Percentiles rank a stretch among this genome's conserved stretches.
These are phyloP conservation scores for Acacia crassicarpa DNA, from an alignment of 306 rosid genomes.

Conservation along the genomic window DNA sequence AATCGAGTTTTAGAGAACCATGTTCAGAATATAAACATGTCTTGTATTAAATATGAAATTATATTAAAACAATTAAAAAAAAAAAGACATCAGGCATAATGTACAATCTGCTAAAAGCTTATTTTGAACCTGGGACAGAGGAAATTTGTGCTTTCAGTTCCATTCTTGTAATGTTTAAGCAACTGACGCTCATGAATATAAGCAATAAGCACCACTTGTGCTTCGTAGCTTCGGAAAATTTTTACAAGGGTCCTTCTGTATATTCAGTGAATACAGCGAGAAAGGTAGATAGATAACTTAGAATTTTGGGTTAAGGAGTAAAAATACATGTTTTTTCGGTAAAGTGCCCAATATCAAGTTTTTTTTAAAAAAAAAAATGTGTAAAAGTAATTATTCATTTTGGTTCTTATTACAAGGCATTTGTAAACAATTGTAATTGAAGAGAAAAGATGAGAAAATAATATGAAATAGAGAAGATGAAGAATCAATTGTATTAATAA, in stretches of 20 bases:
- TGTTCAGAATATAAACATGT: constrained; percentile 7
- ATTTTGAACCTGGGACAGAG: constrained; percentile 73
- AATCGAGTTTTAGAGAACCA: no score
- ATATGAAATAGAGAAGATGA: no score
- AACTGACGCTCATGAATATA: constrained; percentile 35
- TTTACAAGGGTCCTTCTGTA: background rate
- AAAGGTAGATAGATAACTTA: background rate
- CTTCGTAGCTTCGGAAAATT: background rate
- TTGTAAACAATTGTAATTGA: no score
- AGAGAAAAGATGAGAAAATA: no score
- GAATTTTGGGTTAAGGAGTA: no score
- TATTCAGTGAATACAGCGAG: background rate
- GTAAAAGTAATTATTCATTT: no score
- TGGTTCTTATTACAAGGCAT: no score
- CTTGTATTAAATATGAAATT: background rate
- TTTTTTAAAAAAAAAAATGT: no score
- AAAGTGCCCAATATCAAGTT: no score
- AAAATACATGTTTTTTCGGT: no score
- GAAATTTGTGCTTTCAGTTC: constrained; percentile 78
- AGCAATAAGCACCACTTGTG: background rate
- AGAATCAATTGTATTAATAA: no score
- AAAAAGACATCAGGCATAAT: background rate
- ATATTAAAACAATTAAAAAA: background rate
- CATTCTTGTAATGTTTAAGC: constrained; percentile 81
- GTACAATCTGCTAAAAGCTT: constrained; percentile 1